A percentile compares a stretch with the other conserved stretches of the same genome.
phyloP scores from a whole-genome alignment of 2,329 filamentous ascomycete genomes.

The Sclerotinia subarctica region DNA sequence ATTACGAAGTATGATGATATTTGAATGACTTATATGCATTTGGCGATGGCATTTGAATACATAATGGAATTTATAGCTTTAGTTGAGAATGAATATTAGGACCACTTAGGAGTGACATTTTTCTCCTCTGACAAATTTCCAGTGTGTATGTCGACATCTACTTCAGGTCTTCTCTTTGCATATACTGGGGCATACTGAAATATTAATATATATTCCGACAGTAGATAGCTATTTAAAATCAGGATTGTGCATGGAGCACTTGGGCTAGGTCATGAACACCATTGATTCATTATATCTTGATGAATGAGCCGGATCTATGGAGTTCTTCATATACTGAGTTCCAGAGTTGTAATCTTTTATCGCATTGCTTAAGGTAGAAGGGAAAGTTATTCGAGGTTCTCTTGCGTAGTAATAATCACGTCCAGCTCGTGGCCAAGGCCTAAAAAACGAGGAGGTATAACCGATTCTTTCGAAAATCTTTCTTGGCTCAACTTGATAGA shows the following conservation, averaged over 20 bases:
- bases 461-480: too few species aligned
- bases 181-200: background rate
- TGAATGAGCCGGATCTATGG: background rate
- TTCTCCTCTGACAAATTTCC: background rate
- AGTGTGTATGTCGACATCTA: background rate
- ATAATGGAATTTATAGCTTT: background rate
- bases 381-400: too few species aligned
- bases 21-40: background rate
- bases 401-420: too few species aligned
- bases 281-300: background rate
- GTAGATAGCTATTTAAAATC: background rate
- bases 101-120: background rate
- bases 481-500: too few species aligned
- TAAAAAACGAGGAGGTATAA: too few species aligned
- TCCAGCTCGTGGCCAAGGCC: too few species aligned
- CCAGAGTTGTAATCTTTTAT: too few species aligned
- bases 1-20: slow-evolving; percentile 34
- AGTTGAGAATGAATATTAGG: background rate
- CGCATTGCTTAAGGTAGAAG: too few species aligned
- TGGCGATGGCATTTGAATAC: background rate
- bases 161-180: background rate
- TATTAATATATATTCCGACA: background rate
- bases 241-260: too few species aligned
- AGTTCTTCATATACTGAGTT: background rate
- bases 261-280: background rate